Percentiles rank a stretch among this genome's conserved stretches.
Evolutionary conservation across 176 grass and related monocot species (phyloP).

Genomic region (Oryza rufipogon): DNA sequence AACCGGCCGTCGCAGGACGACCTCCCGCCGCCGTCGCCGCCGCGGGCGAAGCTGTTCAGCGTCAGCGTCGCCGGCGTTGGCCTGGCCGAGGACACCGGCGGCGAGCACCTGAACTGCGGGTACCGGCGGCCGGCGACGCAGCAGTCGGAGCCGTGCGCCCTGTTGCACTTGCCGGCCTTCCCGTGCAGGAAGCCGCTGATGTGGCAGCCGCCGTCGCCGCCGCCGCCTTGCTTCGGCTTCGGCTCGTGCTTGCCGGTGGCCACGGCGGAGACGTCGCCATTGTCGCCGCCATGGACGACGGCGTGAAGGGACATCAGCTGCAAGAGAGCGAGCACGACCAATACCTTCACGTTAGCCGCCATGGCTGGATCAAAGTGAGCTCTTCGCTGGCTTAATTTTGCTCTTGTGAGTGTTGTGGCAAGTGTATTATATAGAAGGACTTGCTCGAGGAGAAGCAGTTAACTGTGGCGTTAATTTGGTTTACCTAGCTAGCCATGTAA

Average conservation of each 20-base stretch:
- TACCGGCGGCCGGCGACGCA: conserved; percentile 43
- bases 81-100: conserved; percentile 36
- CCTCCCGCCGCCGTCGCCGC: conserved; percentile 46
- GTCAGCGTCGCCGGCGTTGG: conserved; percentile 52
- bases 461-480: not conserved
- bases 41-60: conserved; percentile 56
- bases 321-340: conserved; percentile 32
- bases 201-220: conserved; percentile 23
- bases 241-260: conserved; percentile 21
- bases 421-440: conserved; percentile 25
- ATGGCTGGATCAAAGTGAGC: not conserved
- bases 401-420: not conserved
- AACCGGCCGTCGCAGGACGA: conserved; percentile 53
- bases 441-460: not conserved
- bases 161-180: conserved; percentile 51
- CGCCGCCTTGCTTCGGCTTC: not conserved
- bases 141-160: conserved; percentile 44
- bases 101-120: conserved; percentile 63
- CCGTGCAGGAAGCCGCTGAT: conserved; percentile 53
- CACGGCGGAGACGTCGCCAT: not conserved
- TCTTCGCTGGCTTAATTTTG: too few species aligned
- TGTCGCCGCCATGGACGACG: not conserved
- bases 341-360: conserved; percentile 35
- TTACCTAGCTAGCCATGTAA: not conserved
- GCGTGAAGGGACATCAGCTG: conserved; percentile 44